phyloP scores from a whole-genome alignment of 805 yeast species.

The Starmerella vaccinii region DNA sequence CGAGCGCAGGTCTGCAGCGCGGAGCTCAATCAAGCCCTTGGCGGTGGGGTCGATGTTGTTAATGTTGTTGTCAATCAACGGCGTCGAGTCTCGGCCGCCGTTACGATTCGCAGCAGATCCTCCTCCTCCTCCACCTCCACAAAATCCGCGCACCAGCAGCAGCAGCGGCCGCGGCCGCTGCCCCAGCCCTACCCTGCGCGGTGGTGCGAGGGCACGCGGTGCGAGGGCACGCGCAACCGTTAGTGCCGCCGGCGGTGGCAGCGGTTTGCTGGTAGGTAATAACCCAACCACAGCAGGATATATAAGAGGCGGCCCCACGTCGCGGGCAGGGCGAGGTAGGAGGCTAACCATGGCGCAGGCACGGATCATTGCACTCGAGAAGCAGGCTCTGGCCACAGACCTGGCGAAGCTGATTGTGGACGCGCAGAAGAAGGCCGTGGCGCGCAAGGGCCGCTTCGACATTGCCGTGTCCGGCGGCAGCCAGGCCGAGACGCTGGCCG shows the following conservation, averaged over 20 bases:
- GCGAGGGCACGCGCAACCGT: constrained; percentile 2
- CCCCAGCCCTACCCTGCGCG: background rate
- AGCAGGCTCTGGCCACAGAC: constrained; percentile 51
- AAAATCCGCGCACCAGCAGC: background rate
- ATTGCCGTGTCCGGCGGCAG: constrained; percentile 91
- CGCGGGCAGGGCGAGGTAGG: too few relatives aligned
- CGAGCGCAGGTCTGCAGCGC: background rate
- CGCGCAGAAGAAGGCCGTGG: constrained; percentile 52
- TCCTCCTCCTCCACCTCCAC: too few relatives aligned
- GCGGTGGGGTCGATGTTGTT: background rate
- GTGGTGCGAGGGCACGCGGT: too few relatives aligned
- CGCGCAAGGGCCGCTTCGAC: constrained; percentile 40
- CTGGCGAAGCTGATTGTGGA: constrained; percentile 55
- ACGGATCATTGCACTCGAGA: constrained; percentile 32
- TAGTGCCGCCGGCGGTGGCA: background rate
- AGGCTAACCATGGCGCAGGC: constrained; percentile 19
- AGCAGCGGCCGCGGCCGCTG: too few relatives aligned
- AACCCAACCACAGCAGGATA: background rate
- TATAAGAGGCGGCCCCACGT: background rate
- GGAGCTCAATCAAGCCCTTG: background rate
- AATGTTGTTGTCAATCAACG: constrained; percentile 2
- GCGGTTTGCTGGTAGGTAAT: background rate
- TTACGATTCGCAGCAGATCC: too few relatives aligned
- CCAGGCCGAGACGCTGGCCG: constrained; percentile 56
- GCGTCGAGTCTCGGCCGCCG: background rate